phyloP scores from a whole-genome alignment of 345 rosid species.

The Arabis hirsuta region DNA sequence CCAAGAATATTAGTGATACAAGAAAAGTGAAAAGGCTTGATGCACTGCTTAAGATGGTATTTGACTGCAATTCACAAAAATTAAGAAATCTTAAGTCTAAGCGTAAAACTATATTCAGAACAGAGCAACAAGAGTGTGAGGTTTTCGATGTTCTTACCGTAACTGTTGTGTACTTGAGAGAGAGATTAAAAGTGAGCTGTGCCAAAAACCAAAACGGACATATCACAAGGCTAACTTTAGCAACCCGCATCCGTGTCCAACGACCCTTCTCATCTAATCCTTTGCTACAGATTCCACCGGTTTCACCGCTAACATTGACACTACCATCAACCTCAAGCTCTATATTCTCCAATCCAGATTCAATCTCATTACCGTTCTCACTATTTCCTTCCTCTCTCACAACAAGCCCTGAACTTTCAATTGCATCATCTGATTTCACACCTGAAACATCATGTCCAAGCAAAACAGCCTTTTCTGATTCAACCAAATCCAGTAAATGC shows the following conservation, averaged over 20 bases:
- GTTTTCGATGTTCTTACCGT: conserved; percentile 57
- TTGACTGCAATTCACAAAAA: conserved; percentile 65
- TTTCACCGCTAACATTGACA: conserved; percentile 39
- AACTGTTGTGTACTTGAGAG: conserved; percentile 87
- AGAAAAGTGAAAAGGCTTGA: conserved; percentile 94
- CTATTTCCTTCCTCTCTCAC: conserved; percentile 48
- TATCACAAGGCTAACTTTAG: conserved; percentile 75
- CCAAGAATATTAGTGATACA: conserved; percentile 73
- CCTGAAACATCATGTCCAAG: conserved; percentile 53
- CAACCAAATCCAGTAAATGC: conserved; percentile 50
- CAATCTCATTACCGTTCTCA: conserved; percentile 43
- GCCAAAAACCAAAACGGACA: conserved; percentile 98
- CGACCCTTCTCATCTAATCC: conserved; percentile 79
- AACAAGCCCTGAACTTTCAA: conserved; percentile 42
- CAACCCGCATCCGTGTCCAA: conserved; percentile 86
- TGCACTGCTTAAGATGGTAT: conserved; percentile 87
- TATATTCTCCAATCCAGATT: conserved; percentile 40
- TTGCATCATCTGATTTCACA: conserved; percentile 40
- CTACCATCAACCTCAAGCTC: conserved; percentile 39
- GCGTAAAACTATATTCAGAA: background rate
- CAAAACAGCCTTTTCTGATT: conserved; percentile 76
- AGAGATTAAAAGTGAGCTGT: conserved; percentile 84
- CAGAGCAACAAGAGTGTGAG: background rate
- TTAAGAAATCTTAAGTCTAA: background rate
- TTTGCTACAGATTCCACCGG: conserved; percentile 22